Base-by-base conservation (phyloP, 2,329 filamentous ascomycete species). In the Aspergillus proliferans region DNA sequence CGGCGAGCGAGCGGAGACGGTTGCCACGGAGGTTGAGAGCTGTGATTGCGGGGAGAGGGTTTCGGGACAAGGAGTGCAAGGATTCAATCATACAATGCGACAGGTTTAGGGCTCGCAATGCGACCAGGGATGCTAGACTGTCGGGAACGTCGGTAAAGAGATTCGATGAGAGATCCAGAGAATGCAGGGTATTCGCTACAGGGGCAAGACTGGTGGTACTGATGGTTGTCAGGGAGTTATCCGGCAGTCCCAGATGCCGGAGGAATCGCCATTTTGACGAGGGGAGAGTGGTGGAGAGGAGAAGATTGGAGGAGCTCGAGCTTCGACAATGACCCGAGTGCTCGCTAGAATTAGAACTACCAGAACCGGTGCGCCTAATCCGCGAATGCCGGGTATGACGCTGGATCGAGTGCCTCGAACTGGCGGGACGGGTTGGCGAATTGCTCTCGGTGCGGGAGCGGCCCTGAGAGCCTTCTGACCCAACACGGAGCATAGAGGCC, bases 51-150 rank as follows among this genome's bases (percentile, higher is more conserved):
- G 93, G 92, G 4, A 98, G 78, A 10, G 93, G 68, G 61, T 86
- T 93, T 54, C 87, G 84, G 2, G 84, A 84, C 39, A 98, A 76
- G 2, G 92, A 95, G 61, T 94, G 87, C 48, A 98, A 77, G 14
- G 90, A 93, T 59, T 92, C 88, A 54, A 98, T 97, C 91, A 97
- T 96, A 77, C 92, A 97, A 62, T 95, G 87, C 3, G 92, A 95
- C 22, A 98, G 77, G 62, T 98, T 97, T 47, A 98, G 75, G 21
- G 93, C 91, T 55, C 91, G 84, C n/a, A 98, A 79, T 24, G 89
- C 86, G 18, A 89, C 90, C 50, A 98, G 76, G 8, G 83, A 87
- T 10, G 91, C 86, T 49, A 98, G 74, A 60, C 88, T 93, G 67
- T 97, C 93, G 1, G 93, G 93, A 47, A 97, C 86, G 67, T 96